Percentiles rank a stretch among this genome's conserved stretches.
phyloP scores from a whole-genome alignment of 208 protist genomes.

The Leishmania arabica region DNA sequence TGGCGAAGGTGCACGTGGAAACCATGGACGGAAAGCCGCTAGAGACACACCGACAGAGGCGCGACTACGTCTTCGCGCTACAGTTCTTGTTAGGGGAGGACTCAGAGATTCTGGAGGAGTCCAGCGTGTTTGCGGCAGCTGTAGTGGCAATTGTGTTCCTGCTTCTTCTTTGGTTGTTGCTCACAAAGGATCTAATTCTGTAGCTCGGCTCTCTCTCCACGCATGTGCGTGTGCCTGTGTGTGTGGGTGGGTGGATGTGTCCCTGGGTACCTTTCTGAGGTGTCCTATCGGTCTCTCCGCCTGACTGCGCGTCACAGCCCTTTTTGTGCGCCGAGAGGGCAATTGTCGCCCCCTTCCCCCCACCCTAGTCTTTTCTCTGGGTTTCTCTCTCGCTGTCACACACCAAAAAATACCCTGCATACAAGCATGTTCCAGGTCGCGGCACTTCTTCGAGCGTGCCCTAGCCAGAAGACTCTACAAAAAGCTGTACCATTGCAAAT shows the following conservation, averaged over 20 bases:
- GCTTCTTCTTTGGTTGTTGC: slow-evolving; percentile 58
- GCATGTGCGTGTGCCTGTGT: neutral
- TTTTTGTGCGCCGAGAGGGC: neutral
- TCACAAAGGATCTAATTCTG: slow-evolving; percentile 68
- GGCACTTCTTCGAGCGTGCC: too few species aligned
- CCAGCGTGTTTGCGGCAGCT: slow-evolving; percentile 30
- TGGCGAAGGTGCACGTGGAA: slow-evolving; percentile 35
- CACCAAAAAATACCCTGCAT: too few species aligned
- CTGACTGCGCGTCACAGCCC: neutral
- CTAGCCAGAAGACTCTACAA: neutral
- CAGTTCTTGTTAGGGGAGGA: slow-evolving; percentile 49
- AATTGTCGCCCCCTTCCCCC: neutral
- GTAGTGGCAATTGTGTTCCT: slow-evolving; percentile 36
- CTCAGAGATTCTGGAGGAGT: slow-evolving; percentile 26
- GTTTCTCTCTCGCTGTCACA: neutral
- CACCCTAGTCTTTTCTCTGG: neutral
- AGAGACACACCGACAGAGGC: slow-evolving; percentile 16
- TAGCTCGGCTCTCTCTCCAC: slow-evolving; percentile 5
- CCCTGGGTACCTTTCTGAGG: neutral
- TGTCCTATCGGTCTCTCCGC: neutral
- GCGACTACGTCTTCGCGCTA: slow-evolving; percentile 50
- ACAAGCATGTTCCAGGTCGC: too few species aligned
- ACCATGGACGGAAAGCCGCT: slow-evolving; percentile 22
- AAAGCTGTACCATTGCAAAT: neutral
- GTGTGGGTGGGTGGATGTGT: neutral